phyloP scores from a whole-genome alignment of 202 grass and related monocot genomes.

The Panicum hallii region DNA sequence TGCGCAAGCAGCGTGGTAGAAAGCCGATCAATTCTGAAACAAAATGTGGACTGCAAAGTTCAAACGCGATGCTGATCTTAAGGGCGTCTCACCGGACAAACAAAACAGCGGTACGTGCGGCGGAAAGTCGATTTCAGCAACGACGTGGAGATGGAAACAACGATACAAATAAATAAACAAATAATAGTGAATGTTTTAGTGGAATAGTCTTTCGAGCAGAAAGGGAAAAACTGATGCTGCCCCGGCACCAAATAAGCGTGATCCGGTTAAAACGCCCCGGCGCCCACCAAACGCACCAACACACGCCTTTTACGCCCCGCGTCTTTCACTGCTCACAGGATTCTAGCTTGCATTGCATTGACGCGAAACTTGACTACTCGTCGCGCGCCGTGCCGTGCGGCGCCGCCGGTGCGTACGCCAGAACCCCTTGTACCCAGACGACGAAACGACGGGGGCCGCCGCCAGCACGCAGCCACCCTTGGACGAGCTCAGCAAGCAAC shows the following conservation, averaged over 20 bases:
- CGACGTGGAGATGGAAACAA: background rate
- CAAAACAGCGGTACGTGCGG: background rate
- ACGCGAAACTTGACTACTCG: background rate
- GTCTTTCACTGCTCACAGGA: background rate
- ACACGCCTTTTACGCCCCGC: background rate
- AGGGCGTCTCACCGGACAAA: background rate
- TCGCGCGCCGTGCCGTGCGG: background rate
- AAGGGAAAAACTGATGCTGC: background rate
- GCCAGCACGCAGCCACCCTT: background rate
- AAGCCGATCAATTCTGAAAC: background rate
- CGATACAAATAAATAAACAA: background rate
- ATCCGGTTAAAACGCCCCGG: background rate
- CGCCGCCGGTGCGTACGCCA: background rate
- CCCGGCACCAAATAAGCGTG: slow-evolving; percentile 14
- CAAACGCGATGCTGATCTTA: background rate
- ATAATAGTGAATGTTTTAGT: background rate
- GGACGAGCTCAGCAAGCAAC: slow-evolving; percentile 8
- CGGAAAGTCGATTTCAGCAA: background rate
- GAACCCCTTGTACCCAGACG: background rate
- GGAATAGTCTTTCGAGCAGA: background rate
- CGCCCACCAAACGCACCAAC: background rate
- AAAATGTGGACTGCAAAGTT: background rate
- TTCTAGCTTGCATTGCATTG: background rate
- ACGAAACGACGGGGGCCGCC: background rate
- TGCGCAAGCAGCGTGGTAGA: background rate